Evolutionary conservation across 495 filamentous ascomycete genomes (phyloP).

Genomic region (Cercophora samala): DNA sequence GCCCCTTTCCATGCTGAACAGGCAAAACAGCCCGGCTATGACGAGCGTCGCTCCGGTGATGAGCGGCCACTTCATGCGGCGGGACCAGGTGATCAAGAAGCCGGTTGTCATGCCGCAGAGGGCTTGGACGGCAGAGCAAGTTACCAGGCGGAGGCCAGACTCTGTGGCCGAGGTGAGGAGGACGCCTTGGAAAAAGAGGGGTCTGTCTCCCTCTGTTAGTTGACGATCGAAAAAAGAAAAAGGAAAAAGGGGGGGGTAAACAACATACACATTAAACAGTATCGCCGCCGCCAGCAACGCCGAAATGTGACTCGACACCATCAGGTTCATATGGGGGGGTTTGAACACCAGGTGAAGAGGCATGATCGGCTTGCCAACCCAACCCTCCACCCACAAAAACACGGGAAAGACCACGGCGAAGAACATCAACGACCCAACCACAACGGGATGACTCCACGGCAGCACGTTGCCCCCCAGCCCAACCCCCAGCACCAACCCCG

Average conservation of each 20-base stretch:
- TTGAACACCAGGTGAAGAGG: constrained; percentile 60
- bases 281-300: constrained; percentile 63
- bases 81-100: constrained; percentile 65
- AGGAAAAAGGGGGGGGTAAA: background rate
- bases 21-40: constrained; percentile 52
- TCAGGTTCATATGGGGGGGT: constrained; percentile 61
- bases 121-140: constrained; percentile 57
- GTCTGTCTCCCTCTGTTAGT: constrained; percentile 32
- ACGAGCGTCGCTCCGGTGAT: constrained; percentile 54
- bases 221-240: background rate
- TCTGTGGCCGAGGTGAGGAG: constrained; percentile 66
- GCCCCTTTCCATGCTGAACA: constrained; percentile 48
- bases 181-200: constrained; percentile 78
- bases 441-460: constrained; percentile 64
- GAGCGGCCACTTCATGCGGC: constrained; percentile 61
- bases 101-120: constrained; percentile 60
- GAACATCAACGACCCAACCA: constrained; percentile 58
- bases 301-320: constrained; percentile 67
- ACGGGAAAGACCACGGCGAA: constrained; percentile 54
- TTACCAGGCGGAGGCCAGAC: constrained; percentile 67
- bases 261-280: constrained; percentile 66
- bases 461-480: constrained; percentile 4
- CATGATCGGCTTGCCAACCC: constrained; percentile 65
- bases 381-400: constrained; percentile 61
- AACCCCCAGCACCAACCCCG: constrained; percentile 63